phyloP scores from a whole-genome alignment of 106 monocot species.

The Triglochin maritima region DNA sequence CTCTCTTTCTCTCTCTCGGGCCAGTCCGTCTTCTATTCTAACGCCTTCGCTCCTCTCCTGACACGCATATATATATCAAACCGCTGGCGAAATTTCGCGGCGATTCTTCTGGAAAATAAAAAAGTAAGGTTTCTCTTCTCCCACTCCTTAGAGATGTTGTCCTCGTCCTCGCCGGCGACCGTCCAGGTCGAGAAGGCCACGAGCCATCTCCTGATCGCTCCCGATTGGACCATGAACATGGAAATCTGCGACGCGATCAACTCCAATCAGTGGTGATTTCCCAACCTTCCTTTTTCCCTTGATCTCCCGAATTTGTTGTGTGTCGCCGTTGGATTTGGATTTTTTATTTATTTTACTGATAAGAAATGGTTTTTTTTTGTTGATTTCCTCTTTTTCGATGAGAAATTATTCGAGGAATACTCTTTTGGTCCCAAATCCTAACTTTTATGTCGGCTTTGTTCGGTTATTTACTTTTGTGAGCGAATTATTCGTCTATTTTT shows the following conservation, averaged over 20 bases:
- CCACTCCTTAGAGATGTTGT: conserved; percentile 2
- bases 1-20: neutral
- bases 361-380: neutral
- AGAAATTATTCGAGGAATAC: neutral
- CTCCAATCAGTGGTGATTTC: conserved; percentile 11
- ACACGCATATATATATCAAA: too few relatives aligned
- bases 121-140: neutral
- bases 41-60: neutral
- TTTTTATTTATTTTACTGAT: neutral
- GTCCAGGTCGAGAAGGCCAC: conserved; percentile 25
- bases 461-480: neutral
- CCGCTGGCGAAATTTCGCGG: too few relatives aligned
- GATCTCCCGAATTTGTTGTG: neutral
- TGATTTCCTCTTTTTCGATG: neutral
- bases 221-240: conserved; percentile 25
- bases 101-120: too few relatives aligned
- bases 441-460: neutral
- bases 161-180: conserved; percentile 8
- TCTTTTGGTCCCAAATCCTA: neutral
- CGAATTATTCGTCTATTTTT: too few relatives aligned
- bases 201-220: conserved; percentile 19
- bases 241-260: conserved; percentile 24
- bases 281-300: neutral
- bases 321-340: neutral
- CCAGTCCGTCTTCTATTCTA: neutral